Base-by-base conservation (phyloP, 176 grass and related monocot species). In the Zea mays region DNA sequence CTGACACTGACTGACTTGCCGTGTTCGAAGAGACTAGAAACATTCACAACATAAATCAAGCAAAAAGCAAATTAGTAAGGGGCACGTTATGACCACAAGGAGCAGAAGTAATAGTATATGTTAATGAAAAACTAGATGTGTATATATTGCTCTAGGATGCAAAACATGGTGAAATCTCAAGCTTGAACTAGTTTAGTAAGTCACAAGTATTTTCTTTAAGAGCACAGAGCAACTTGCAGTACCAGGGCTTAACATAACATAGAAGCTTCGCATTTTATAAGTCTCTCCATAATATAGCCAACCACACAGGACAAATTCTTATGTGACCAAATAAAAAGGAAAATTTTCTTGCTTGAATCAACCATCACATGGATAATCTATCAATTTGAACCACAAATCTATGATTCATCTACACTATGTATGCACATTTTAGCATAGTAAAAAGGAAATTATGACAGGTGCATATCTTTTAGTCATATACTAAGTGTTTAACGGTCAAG, bases 201-300 rank as follows among this genome's bases (percentile, higher is more conserved):
- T 67, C 16, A 62, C 11, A 43, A 21, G 7, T 8, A 2, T 50
- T 78, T 64, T 5, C 6, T 65, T 39, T n/a, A 65, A 51, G 47
- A 52, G 40, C 46, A 65, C 16, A 21, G 27, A 8, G 41, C 4
- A 64, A 7, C 13, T 15, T 33, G 10, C 43, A 49, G 58, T 65
- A 65, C 1, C 61, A 21, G 48, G 13, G 27, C 36, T 35, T 44
- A 68, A 13, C 10, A 47, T 16, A 33, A 10, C 54, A 75, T 73
- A 62, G n/a, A 63, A 77, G 5, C 55, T 65, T 72, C 69, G 44
- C 37, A 71, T 37, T 54, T 41, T 73, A 73, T 39, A 20, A 40
- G 35, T 73, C 19, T 78, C 76, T 21, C 76, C 21, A 17, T 4
- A 6, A 54, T 62, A 88, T 15, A 19, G 52, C 5, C 51, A 62